Percentiles rank a stretch among this genome's conserved stretches.
These are phyloP conservation scores for Penicillium atrosanguineum DNA, from an alignment of 495 filamentous ascomycete species.

Conservation along the genomic window DNA sequence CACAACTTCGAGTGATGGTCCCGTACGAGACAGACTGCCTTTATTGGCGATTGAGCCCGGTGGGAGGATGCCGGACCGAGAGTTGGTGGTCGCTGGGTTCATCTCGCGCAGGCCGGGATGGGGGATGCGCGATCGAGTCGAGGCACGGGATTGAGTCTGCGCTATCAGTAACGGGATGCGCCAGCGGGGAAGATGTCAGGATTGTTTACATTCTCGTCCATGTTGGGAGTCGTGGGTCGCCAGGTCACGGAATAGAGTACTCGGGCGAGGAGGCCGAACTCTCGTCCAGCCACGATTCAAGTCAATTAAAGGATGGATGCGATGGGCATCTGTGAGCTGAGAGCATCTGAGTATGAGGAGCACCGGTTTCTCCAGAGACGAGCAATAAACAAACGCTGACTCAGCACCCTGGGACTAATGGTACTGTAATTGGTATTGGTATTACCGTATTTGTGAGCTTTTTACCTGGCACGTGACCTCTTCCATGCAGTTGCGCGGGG, in stretches of 20 bases:
- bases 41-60: constrained; percentile 48
- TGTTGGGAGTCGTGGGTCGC: constrained; percentile 24
- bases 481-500: neutral
- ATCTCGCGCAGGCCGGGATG: constrained; percentile 50
- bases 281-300: constrained; percentile 26
- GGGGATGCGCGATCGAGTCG: constrained; percentile 37
- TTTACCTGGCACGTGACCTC: constrained; percentile 23
- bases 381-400: constrained; percentile 41
- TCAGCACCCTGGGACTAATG: constrained; percentile 27
- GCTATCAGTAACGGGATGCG: constrained; percentile 3
- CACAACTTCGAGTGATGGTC: neutral
- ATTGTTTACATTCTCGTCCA: constrained; percentile 39
- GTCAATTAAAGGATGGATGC: constrained; percentile 1
- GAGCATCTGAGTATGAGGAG: constrained; percentile 11
- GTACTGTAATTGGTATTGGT: constrained; percentile 1
- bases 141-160: constrained; percentile 29
- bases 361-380: constrained; percentile 42
- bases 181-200: neutral
- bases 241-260: constrained; percentile 29
- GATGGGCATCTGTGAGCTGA: neutral
- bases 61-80: constrained; percentile 53
- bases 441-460: constrained; percentile 2
- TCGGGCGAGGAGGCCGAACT: constrained; percentile 21
- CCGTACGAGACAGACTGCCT: constrained; percentile 34
- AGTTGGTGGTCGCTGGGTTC: constrained; percentile 66